Conservation (phyloP, 2,329 filamentous ascomycete species). For the Alternaria solani region DNA sequence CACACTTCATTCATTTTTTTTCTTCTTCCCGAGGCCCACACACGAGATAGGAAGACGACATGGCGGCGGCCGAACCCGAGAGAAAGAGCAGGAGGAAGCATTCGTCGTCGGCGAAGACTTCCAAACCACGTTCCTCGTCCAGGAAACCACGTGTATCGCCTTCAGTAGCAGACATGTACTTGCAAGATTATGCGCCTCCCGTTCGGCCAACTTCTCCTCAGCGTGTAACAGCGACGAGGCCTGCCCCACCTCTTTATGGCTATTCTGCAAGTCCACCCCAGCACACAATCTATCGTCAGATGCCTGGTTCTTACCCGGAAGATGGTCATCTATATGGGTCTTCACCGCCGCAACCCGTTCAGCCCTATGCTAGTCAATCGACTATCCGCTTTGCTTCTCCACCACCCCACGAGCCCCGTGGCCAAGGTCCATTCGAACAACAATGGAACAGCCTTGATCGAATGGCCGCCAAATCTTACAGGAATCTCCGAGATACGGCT, state of each 20-base stretch:
- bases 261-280: slow-evolving; percentile 27
- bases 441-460: slow-evolving; percentile 43
- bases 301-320: slow-evolving; percentile 27
- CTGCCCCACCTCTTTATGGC: slow-evolving; percentile 14
- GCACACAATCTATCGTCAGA: slow-evolving; percentile 31
- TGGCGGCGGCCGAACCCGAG: slow-evolving; percentile 29
- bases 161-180: slow-evolving; percentile 22
- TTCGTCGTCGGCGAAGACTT: slow-evolving; percentile 25
- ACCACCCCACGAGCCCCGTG: slow-evolving; percentile 25
- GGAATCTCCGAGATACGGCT: slow-evolving; percentile 39
- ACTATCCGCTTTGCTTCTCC: slow-evolving; percentile 31
- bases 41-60: slow-evolving; percentile 9
- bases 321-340: slow-evolving; percentile 25
- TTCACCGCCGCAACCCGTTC: slow-evolving; percentile 23
- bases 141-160: slow-evolving; percentile 24
- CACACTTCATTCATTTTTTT: slow-evolving; percentile 1
- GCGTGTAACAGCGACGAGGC: slow-evolving; percentile 12
- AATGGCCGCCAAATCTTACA: slow-evolving; percentile 41
- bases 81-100: slow-evolving; percentile 33
- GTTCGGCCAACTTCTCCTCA: slow-evolving; percentile 22
- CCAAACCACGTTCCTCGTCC: slow-evolving; percentile 24
- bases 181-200: slow-evolving; percentile 24
- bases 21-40: neutral
- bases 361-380: slow-evolving; percentile 31
- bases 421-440: slow-evolving; percentile 34